Conservation (phyloP, 139 green algal species). For the Volvox africanus region DNA sequence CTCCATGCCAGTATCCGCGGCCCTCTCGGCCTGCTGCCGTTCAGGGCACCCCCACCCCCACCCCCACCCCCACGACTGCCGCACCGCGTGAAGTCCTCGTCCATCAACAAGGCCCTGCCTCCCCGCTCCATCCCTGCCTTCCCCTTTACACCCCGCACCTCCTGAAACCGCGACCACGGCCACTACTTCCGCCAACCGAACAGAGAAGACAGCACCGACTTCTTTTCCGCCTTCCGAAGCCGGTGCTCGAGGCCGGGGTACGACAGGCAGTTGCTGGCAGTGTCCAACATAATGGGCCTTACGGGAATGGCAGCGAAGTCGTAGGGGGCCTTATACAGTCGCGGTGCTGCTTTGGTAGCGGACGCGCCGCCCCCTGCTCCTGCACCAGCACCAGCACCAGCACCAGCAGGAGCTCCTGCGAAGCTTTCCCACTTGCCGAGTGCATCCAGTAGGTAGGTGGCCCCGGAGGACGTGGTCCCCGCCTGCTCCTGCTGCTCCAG, state of each 20-base stretch:
- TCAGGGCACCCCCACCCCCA: too few relatives aligned
- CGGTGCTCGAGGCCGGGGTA: slow-evolving; percentile 77
- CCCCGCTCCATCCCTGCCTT: neutral
- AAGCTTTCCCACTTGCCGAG: slow-evolving; percentile 68
- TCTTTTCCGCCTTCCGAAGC: slow-evolving; percentile 47
- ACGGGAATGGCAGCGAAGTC: slow-evolving; percentile 63
- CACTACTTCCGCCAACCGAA: slow-evolving; percentile 33
- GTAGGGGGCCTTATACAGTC: slow-evolving; percentile 51
- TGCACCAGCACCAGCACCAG: neutral
- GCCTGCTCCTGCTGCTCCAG: slow-evolving; percentile 20
- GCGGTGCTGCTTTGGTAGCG: slow-evolving; percentile 21
- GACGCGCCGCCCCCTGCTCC: neutral
- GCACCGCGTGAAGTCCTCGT: too few relatives aligned
- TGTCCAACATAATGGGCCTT: slow-evolving; percentile 89
- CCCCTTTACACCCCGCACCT: neutral
- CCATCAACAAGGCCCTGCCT: neutral
- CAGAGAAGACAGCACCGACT: slow-evolving; percentile 53
- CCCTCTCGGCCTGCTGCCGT: too few relatives aligned
- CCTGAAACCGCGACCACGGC: neutral
- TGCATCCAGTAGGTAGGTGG: slow-evolving; percentile 69
- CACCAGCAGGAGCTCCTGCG: slow-evolving; percentile 49
- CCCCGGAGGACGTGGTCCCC: neutral
- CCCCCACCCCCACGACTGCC: too few relatives aligned
- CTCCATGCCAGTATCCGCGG: too few relatives aligned
- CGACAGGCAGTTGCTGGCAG: slow-evolving; percentile 74